Conservation (phyloP, 2,329 filamentous ascomycete species). For the Capronia americana region DNA sequence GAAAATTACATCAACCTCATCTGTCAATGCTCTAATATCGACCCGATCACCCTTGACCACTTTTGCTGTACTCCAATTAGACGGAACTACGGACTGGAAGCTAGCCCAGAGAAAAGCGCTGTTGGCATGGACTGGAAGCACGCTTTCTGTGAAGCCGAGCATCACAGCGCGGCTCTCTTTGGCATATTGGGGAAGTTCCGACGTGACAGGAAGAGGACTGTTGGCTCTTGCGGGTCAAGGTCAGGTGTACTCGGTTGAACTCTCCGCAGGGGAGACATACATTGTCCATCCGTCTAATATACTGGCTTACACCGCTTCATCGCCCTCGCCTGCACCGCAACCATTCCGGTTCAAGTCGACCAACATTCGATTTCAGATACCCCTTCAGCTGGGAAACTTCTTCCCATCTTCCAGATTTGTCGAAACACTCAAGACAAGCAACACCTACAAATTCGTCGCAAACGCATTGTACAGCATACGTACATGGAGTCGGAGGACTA, state of each 20-base stretch:
- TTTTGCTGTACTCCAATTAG: slow-evolving; percentile 84
- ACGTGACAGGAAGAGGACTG: slow-evolving; percentile 85
- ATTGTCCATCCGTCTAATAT: slow-evolving; percentile 90
- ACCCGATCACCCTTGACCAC: slow-evolving; percentile 86
- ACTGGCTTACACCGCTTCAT: slow-evolving; percentile 78
- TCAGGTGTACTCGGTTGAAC: slow-evolving; percentile 83
- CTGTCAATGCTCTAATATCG: slow-evolving; percentile 85
- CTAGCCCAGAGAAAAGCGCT: slow-evolving; percentile 84
- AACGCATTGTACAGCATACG: slow-evolving; percentile 71
- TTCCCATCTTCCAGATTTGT: slow-evolving; percentile 77
- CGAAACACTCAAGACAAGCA: slow-evolving; percentile 71
- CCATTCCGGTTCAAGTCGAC: slow-evolving; percentile 88
- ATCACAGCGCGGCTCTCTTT: slow-evolving; percentile 71
- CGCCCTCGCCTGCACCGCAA: slow-evolving; percentile 70
- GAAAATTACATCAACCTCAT: slow-evolving; percentile 81
- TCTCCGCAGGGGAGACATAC: slow-evolving; percentile 85
- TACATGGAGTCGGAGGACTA: slow-evolving; percentile 77
- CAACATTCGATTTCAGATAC: slow-evolving; percentile 76
- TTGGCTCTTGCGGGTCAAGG: slow-evolving; percentile 84
- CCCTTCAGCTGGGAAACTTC: slow-evolving; percentile 67
- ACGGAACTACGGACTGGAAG: slow-evolving; percentile 96
- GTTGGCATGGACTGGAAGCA: slow-evolving; percentile 96
- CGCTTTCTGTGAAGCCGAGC: slow-evolving; percentile 75
- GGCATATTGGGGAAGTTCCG: slow-evolving; percentile 89
- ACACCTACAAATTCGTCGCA: slow-evolving; percentile 73